Base-by-base conservation (phyloP, 257 asterid genomes). In the Marsdenia floribunda region DNA sequence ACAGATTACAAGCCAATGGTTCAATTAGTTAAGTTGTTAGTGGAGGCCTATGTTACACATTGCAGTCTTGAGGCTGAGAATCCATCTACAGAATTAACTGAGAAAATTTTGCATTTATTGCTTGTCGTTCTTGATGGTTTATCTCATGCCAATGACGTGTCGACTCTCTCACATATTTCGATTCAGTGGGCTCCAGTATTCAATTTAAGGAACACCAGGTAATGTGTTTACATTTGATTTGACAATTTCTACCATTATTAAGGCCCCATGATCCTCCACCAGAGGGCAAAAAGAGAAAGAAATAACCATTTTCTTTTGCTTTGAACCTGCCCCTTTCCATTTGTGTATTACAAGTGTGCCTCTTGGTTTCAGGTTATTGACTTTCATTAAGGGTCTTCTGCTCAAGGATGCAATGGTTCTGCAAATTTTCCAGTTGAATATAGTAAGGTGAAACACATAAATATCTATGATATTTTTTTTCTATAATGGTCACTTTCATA, bases 111-210 rank as follows among this genome's bases (percentile, higher is more conserved):
- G 83, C 82, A 86, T 73, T 84, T 93, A 75, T 83, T 87, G 83
- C 82, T 88, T 72, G 87, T 96, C 82, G 72, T 87, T 76, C 73
- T 94, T 77, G 95, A 82, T 78, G 92, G 96, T 77, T 83, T 89
- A 77, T 76, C 80, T 78, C 71, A 75, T 71, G 61, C 88, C 68
- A 85, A 83, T 61, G 77, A 85, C 72, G 65, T 78, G 82, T 35
- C 89, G 37, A 68, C 77, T 14, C 77, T 89, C 75, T 72, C 80
- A 50, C 81, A 70, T 68, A 78, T 88, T 80, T 78, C 89, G 21
- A 73, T 83, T 59, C 81, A 85, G 49, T 94, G 97, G 94, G 84
- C 71, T 78, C 79, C 85, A 8, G 88, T 92, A 78, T 94, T 94
- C 81, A 80, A 83, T 65, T 72, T 86, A 75, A 85, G 84, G 83